Percentiles rank a stretch among this genome's conserved stretches.
phyloP scores from a whole-genome alignment of 139 green algal genomes.

The Raphidocelis subcapitata region DNA sequence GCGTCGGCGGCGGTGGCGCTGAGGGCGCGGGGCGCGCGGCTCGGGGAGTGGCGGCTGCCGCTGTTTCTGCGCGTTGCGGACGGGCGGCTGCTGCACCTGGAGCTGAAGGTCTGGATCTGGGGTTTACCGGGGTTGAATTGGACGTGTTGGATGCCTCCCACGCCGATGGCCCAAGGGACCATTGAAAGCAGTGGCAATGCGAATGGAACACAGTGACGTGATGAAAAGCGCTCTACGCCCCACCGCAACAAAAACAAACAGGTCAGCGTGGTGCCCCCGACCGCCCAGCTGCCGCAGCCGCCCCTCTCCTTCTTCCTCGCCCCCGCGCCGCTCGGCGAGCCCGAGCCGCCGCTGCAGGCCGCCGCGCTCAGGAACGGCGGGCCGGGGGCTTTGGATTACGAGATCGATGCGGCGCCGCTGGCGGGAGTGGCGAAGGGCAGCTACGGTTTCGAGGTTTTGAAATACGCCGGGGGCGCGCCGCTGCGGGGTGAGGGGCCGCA shows the following conservation, averaged over 20 bases:
- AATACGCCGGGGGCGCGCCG: slow-evolving; percentile 18
- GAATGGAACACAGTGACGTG: too few species aligned
- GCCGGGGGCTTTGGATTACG: slow-evolving; percentile 36
- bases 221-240: too few species aligned
- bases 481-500: not conserved
- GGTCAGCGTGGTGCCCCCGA: slow-evolving; percentile 36
- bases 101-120: too few species aligned
- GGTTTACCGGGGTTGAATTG: too few species aligned
- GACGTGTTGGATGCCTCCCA: too few species aligned
- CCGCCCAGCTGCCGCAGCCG: slow-evolving; percentile 33
- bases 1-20: slow-evolving; percentile 19
- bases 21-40: not conserved
- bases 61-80: slow-evolving; percentile 57
- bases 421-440: slow-evolving; percentile 27
- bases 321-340: slow-evolving; percentile 57
- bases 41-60: slow-evolving; percentile 30
- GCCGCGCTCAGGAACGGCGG: slow-evolving; percentile 56
- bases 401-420: slow-evolving; percentile 41
- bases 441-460: slow-evolving; percentile 49
- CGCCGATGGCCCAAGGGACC: too few species aligned
- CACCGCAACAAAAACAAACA: too few species aligned
- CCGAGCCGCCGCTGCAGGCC: slow-evolving; percentile 48
- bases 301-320: slow-evolving; percentile 40
- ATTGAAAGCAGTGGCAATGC: too few species aligned
- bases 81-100: slow-evolving; percentile 63